phyloP scores from a whole-genome alignment of 2,329 filamentous ascomycete species.

The Botrytis byssoidea region DNA sequence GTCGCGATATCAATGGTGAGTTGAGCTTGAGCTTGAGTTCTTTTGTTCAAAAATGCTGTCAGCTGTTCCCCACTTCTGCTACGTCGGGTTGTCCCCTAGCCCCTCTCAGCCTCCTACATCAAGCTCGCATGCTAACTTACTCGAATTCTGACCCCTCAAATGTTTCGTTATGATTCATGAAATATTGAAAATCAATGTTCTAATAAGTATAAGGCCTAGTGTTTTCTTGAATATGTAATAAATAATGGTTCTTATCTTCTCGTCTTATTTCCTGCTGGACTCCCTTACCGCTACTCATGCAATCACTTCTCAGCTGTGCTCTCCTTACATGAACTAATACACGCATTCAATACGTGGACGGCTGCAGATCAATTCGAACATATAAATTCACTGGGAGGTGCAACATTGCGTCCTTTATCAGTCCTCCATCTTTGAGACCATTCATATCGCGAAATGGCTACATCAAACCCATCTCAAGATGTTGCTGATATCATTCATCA shows the following conservation, averaged over 20 bases:
- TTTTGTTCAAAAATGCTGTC: neutral
- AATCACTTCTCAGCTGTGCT: neutral
- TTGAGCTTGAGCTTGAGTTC: neutral
- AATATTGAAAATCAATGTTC: neutral
- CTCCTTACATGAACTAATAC: neutral
- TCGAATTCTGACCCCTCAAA: neutral
- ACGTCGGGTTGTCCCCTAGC: neutral
- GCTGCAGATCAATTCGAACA: neutral
- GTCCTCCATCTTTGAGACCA: neutral
- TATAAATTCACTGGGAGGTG: neutral
- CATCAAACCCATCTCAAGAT: conserved; percentile 17
- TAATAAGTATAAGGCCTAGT: neutral
- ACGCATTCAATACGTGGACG: neutral
- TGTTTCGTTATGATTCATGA: neutral
- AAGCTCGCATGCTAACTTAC: neutral
- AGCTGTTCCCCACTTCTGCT: neutral
- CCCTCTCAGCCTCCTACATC: neutral
- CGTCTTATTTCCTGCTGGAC: neutral
- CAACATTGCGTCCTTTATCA: neutral
- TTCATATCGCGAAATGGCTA: neutral
- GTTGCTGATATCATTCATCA: conserved; percentile 29
- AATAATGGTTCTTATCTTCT: neutral
- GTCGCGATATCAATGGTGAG: neutral
- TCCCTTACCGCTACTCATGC: neutral
- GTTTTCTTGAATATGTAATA: neutral